Percentiles rank a stretch among this genome's conserved stretches.
These are phyloP conservation scores for Aureobasidium sp. DNA, from an alignment of 2,329 filamentous ascomycete genomes.

Conservation along the genomic window DNA sequence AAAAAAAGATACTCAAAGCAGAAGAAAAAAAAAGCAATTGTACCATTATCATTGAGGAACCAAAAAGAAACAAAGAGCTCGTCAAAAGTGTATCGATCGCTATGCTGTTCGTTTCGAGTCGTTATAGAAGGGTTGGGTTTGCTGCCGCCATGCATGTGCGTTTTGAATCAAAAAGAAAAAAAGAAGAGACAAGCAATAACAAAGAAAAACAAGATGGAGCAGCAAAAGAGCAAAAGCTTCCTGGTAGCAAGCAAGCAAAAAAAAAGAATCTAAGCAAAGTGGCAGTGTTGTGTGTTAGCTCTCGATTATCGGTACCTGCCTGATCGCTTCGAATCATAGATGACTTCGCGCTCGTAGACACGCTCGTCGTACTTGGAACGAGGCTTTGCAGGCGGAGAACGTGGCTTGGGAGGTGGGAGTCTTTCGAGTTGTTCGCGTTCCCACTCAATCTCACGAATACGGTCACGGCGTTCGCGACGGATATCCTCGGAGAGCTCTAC, in stretches of 20 bases:
- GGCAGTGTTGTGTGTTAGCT: not conserved
- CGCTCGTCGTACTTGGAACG: slow-evolving; percentile 53
- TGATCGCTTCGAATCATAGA: slow-evolving; percentile 46
- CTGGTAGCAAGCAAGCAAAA: not conserved
- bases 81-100: not conserved
- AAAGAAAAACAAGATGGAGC: not conserved
- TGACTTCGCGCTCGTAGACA: slow-evolving; percentile 60
- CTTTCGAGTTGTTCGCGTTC: slow-evolving; percentile 51
- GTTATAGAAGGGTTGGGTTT: not conserved
- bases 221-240: not conserved
- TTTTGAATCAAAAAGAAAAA: not conserved
- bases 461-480: slow-evolving; percentile 55
- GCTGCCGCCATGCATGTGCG: not conserved
- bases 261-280: not conserved
- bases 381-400: slow-evolving; percentile 33
- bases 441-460: slow-evolving; percentile 55
- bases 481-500: slow-evolving; percentile 80
- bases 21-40: not conserved
- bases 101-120: slow-evolving; percentile 11
- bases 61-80: not conserved
- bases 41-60: not conserved
- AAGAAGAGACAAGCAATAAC: not conserved
- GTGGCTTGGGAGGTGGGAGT: slow-evolving; percentile 34
- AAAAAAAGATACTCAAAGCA: not conserved
- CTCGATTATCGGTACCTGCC: slow-evolving; percentile 9